Percentiles rank a stretch among this genome's conserved stretches.
phyloP scores from a whole-genome alignment of 1,284 basidiomycete species.

The Sphagnurus paluster region DNA sequence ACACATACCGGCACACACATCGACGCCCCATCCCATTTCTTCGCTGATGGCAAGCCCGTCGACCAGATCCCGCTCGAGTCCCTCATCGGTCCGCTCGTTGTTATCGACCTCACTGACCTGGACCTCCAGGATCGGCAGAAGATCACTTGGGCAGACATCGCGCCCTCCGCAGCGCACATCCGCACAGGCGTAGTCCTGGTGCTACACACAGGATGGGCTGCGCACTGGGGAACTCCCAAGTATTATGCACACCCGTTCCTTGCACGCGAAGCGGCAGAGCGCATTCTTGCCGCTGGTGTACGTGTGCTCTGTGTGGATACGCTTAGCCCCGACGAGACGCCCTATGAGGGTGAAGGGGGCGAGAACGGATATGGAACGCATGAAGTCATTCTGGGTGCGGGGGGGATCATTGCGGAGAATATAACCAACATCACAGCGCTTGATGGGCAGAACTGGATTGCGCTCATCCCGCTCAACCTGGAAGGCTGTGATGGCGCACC shows the following conservation, averaged over 20 bases:
- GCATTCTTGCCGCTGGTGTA: conserved; percentile 50
- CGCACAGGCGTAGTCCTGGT: conserved; percentile 42
- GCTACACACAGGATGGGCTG: conserved; percentile 63
- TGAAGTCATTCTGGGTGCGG: conserved; percentile 53
- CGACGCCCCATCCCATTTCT: conserved; percentile 73
- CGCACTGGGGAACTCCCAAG: conserved; percentile 45
- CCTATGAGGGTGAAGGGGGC: conserved; percentile 30
- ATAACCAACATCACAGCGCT: conserved; percentile 50
- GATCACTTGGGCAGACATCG: conserved; percentile 58
- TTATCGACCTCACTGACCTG: conserved; percentile 48
- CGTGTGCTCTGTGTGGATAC: conserved; percentile 60
- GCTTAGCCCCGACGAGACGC: conserved; percentile 66
- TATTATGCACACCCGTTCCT: conserved; percentile 70
- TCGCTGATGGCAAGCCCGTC: conserved; percentile 50
- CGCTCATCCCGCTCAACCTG: conserved; percentile 57
- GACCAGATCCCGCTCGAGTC: conserved; percentile 52
- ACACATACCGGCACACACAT: conserved; percentile 72
- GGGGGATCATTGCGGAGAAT: conserved; percentile 68
- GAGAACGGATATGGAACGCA: conserved; percentile 52
- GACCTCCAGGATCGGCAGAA: conserved; percentile 33
- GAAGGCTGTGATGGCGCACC: conserved; percentile 64
- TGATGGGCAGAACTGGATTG: conserved; percentile 43
- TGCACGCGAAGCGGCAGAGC: conserved; percentile 46
- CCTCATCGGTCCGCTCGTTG: conserved; percentile 51
- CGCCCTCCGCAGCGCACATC: conserved; percentile 34